Base-by-base conservation (phyloP, 306 rosid genomes). In the Quercus rubra region DNA sequence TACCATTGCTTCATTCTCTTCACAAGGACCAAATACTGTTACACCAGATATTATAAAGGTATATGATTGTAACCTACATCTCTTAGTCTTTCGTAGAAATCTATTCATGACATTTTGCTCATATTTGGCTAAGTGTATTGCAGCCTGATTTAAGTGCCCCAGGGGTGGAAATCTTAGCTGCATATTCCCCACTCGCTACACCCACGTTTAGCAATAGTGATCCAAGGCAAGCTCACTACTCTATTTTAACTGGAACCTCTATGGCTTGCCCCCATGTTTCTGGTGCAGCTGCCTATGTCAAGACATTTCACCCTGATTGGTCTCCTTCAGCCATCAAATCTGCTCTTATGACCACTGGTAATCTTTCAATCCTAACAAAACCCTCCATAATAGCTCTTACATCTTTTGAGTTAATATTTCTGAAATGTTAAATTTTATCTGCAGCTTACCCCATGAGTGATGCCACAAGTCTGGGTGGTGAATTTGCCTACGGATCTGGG, bases 131-230 rank as follows among this genome's bases (percentile, higher is more conserved):
- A 0, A 11, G 52, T 46, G 19, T 35, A 70, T 31, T 55, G 19
- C 71, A 31, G 49, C 89, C 85, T 9, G 87, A 86, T 52, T 35
- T 83, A 49, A 62, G 71, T 61, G 87, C 85, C 15, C 89, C 85
- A 0, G 83, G 85, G 41, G 69, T 80, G 0, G 55, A 80, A 1
- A 83, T 83, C 41, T 66, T 86, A 59, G 89, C 87, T 52, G 70
- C 87, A 18, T 83, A 14, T 64, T 74, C 89, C 6, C 89, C 79
- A 0, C 1, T 5, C 6, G 28, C 2, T 10, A 2, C 70, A 1
- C 80, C 79, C 2, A 69, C 85, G 28, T 0, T 0, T 0, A 1
- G 0, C 14, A 1, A 1, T 1, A 2, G 1, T 3, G 84, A 81
- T 4, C 54, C 59, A 18, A 69, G 82, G 51, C 21, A 33, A 7